Percentiles rank a stretch among this genome's conserved stretches.
These are phyloP conservation scores for Wallacemonas sp. DNA, from an alignment of 208 protist genomes.

Conservation along the genomic window DNA sequence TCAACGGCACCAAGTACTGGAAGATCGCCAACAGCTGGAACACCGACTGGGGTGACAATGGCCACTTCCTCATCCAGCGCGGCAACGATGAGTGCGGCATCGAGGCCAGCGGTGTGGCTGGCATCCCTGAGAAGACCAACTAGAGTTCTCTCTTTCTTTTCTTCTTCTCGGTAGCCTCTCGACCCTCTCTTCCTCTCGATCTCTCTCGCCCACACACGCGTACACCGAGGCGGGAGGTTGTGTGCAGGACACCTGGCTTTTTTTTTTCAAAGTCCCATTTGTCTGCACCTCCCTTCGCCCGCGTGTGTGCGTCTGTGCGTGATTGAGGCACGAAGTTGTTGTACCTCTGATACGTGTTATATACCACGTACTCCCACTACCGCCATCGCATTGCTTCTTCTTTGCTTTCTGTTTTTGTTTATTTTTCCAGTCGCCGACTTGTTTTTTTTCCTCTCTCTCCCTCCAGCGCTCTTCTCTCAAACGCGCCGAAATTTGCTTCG, in stretches of 20 bases:
- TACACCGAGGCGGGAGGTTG: too few relatives aligned
- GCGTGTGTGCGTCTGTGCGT: background rate
- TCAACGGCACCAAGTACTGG: slow-evolving; percentile 85
- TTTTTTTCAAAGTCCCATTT: too few relatives aligned
- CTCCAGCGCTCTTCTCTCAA: too few relatives aligned
- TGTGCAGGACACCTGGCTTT: too few relatives aligned
- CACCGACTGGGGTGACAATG: slow-evolving; percentile 84
- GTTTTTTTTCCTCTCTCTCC: slow-evolving; percentile 12
- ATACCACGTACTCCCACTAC: background rate
- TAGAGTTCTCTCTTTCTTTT: slow-evolving; percentile 20
- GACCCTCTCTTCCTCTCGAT: too few relatives aligned
- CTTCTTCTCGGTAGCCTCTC: background rate
- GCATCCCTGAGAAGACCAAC: slow-evolving; percentile 31
- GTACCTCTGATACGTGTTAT: background rate
- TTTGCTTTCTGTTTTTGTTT: slow-evolving; percentile 1
- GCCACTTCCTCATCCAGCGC: slow-evolving; percentile 81
- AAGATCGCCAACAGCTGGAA: slow-evolving; percentile 93
- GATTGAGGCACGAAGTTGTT: background rate
- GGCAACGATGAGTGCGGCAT: slow-evolving; percentile 85
- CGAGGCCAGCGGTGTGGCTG: slow-evolving; percentile 59
- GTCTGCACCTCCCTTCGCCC: too few relatives aligned
- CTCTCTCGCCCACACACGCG: too few relatives aligned
- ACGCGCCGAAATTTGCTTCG: too few relatives aligned
- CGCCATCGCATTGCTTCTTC: background rate
- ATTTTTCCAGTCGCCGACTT: background rate